Base-by-base conservation (phyloP, 176 grass and related monocot genomes). In the Oryza brachyantha region DNA sequence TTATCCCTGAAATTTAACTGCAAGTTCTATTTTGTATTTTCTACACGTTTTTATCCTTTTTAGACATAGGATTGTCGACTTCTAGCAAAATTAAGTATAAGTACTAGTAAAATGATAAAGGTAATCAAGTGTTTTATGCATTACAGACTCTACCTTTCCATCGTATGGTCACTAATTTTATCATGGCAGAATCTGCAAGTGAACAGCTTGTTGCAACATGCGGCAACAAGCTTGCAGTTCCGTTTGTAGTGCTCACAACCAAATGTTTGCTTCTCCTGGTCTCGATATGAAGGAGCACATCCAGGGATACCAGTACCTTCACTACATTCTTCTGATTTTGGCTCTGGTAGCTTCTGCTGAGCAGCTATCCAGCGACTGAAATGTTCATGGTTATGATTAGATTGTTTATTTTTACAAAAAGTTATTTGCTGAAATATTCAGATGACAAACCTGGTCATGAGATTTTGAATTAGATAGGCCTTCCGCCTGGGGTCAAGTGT, bases 141-240 rank as follows among this genome's bases (percentile, higher is more conserved):
- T n/a, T 40, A 29, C 48, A 61, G n/a, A 80, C 69, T 75, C 36
- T 87, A 99, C 96, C 96, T 95, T 83, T 99, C 96, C 92, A 99
- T 96, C 12, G 81, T 84, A 80, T 99, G 96, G 29, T 99, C 96
- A 22, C 96, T 99, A 79, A 99, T 90, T 93, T 93, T 99, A 86
- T 99, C 96, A 84, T 99, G 96, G 63, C 96, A 99, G 76, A 99
- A 99, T 83, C 96, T 86, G 85, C 96, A 99, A 55, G 96, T 91
- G 79, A 96, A 96, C 59, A 99, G 70, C 75, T 93, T 99, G 75
- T 93, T 96, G 81, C 96, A 99, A 61, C 96, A 99, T 60, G 88
- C 84, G 17, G 96, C 96, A 77, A 95, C 78, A 76, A 99, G 86
- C 66, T 99, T 99, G 79, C 96, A 99, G 79, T 96, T 96, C 81